Percentiles rank a stretch among this genome's conserved stretches.
phyloP scores from a whole-genome alignment of 257 asterid species.

The Cruciata laevipes region DNA sequence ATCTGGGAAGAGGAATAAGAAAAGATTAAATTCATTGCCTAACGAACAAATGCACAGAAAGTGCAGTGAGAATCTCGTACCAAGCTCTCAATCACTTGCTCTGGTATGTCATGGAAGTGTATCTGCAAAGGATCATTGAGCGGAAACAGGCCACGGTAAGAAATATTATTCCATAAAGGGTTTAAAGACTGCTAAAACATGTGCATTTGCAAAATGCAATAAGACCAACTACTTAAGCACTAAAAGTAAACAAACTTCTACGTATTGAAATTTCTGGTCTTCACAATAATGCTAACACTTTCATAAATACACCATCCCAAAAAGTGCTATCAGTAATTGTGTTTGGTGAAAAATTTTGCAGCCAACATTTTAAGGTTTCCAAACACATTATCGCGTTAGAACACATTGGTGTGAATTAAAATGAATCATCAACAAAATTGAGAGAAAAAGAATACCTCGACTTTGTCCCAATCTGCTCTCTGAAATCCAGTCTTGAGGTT shows the following conservation, averaged over 20 bases:
- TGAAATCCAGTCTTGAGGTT: slow-evolving; percentile 63
- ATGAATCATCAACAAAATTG: not conserved
- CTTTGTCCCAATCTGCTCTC: slow-evolving; percentile 87
- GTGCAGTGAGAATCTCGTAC: slow-evolving; percentile 30
- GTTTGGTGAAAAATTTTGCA: too few relatives aligned
- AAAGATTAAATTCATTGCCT: not conserved
- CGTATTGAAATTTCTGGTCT: not conserved
- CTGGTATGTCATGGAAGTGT: slow-evolving; percentile 77
- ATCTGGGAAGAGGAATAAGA: slow-evolving; percentile 34
- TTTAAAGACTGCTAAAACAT: not conserved
- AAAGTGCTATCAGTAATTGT: not conserved
- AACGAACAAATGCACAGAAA: not conserved
- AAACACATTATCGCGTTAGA: not conserved
- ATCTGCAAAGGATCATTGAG: slow-evolving; percentile 47
- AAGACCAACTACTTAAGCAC: not conserved
- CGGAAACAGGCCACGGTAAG: not conserved
- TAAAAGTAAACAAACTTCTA: not conserved
- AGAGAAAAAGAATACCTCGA: slow-evolving; percentile 50
- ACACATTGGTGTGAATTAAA: not conserved
- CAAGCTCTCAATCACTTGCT: slow-evolving; percentile 60
- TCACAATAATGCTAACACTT: not conserved
- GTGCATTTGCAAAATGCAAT: not conserved
- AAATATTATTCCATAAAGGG: not conserved
- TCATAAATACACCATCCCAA: too few relatives aligned
- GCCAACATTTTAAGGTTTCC: too few relatives aligned